Percentiles rank a stretch among this genome's conserved stretches.
phyloP scores from a whole-genome alignment of 176 grass and related monocot species.

The Raddia guianensis region DNA sequence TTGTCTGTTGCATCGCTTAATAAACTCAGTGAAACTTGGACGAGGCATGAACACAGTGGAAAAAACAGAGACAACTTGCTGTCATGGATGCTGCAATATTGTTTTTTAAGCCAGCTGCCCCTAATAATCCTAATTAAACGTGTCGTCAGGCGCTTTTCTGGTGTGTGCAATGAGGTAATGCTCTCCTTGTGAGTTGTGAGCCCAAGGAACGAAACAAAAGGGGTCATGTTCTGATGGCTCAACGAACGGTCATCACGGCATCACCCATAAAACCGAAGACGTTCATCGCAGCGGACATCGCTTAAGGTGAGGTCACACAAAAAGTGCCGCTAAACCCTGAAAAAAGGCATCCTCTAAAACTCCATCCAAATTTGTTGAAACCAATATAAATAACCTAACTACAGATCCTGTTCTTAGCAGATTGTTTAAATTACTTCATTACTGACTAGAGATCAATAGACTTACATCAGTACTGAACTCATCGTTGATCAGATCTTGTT shows the following conservation, averaged over 20 bases:
- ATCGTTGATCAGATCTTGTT: too few species aligned
- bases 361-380: too few species aligned
- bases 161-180: neutral
- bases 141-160: neutral
- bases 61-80: neutral
- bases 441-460: too few species aligned
- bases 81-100: neutral
- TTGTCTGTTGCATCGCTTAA: slow-evolving; percentile 11
- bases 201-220: neutral
- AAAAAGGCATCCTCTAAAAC: too few species aligned
- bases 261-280: too few species aligned
- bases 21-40: neutral
- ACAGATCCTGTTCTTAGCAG: too few species aligned
- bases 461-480: too few species aligned
- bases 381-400: too few species aligned
- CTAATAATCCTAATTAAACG: neutral
- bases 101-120: neutral
- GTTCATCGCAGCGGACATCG: too few species aligned
- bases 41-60: neutral
- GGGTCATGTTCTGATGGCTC: neutral
- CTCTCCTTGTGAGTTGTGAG: neutral
- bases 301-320: too few species aligned
- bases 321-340: too few species aligned
- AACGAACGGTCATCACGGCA: neutral
- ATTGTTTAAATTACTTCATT: too few species aligned